Evolutionary conservation across 108 stramenopile species (phyloP).

Genomic region (Skeletonema menzelii): DNA sequence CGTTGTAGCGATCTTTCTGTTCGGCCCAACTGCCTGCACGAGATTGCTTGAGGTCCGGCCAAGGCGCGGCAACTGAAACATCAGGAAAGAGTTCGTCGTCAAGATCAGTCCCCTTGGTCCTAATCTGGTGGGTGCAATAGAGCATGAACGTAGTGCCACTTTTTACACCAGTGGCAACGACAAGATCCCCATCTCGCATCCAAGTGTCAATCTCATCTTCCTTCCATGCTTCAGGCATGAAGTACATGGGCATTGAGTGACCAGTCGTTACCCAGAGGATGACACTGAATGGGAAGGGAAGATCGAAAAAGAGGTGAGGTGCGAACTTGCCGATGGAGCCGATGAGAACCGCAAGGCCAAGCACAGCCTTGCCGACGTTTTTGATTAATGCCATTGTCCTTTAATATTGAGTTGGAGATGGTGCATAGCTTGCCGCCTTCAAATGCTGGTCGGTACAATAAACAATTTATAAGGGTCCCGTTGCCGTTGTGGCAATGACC

Average conservation of each 20-base stretch:
- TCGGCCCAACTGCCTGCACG: constrained; percentile 35
- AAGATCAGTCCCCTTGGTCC: constrained; percentile 38
- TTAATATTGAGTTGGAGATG: neutral
- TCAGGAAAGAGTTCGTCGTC: constrained; percentile 42
- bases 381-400: constrained; percentile 30
- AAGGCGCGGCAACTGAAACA: constrained; percentile 36
- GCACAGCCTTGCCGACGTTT: constrained; percentile 32
- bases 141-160: constrained; percentile 47
- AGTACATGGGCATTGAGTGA: constrained; percentile 43
- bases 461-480: too few relatives aligned
- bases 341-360: constrained; percentile 35
- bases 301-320: constrained; percentile 34
- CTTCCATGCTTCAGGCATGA: constrained; percentile 33
- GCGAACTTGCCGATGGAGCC: constrained; percentile 38
- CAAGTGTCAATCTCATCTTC: constrained; percentile 44
- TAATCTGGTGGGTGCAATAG: constrained; percentile 55
- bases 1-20: constrained; percentile 47
- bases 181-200: constrained; percentile 48
- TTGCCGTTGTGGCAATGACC: too few relatives aligned
- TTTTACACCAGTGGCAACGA: constrained; percentile 43
- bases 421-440: neutral
- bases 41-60: constrained; percentile 43
- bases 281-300: constrained; percentile 44
- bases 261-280: constrained; percentile 50
- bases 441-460: too few relatives aligned